These are phyloP conservation scores for Dysphania ambrosioides DNA, from an alignment of 148 eudicot species.

Conservation along the genomic window DNA sequence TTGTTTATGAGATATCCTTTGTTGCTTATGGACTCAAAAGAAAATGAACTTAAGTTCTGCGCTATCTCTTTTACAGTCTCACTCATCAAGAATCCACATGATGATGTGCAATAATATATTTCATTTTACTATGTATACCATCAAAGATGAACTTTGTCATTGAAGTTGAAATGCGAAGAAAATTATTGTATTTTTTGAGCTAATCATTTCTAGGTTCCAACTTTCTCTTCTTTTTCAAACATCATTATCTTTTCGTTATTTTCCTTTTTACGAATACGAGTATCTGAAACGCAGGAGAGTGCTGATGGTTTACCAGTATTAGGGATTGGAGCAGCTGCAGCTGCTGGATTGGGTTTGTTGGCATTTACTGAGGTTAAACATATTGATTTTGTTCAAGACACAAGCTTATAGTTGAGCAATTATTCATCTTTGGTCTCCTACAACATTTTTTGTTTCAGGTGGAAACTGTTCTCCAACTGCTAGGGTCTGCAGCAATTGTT, in stretches of 20 bases:
- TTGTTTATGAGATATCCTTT: neutral
- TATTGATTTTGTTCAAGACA: neutral
- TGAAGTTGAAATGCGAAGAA: too few species aligned
- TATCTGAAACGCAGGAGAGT: constrained; percentile 51
- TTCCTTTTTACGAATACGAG: neutral
- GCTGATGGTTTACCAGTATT: constrained; percentile 48
- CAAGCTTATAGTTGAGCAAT: constrained; percentile 9
- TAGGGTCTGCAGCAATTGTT: constrained; percentile 80
- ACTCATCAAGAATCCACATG: too few species aligned
- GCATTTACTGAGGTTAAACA: constrained; percentile 71
- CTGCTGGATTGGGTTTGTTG: constrained; percentile 56
- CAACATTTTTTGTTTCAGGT: constrained; percentile 51
- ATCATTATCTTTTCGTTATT: neutral
- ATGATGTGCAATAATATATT: too few species aligned
- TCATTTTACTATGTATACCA: too few species aligned
- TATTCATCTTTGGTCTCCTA: constrained; percentile 10
- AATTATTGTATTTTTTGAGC: too few species aligned
- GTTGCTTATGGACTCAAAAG: neutral
- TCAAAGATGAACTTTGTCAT: too few species aligned
- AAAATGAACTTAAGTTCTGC: neutral
- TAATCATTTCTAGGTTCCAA: too few species aligned
- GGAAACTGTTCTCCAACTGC: constrained; percentile 79
- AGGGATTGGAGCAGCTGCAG: constrained; percentile 74
- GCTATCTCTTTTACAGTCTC: too few species aligned
- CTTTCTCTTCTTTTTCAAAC: too few species aligned